Percentiles rank a stretch among this genome's conserved stretches.
Evolutionary conservation across 306 rosid genomes (phyloP).

Genomic region (Herpetospermum pedunculosum): DNA sequence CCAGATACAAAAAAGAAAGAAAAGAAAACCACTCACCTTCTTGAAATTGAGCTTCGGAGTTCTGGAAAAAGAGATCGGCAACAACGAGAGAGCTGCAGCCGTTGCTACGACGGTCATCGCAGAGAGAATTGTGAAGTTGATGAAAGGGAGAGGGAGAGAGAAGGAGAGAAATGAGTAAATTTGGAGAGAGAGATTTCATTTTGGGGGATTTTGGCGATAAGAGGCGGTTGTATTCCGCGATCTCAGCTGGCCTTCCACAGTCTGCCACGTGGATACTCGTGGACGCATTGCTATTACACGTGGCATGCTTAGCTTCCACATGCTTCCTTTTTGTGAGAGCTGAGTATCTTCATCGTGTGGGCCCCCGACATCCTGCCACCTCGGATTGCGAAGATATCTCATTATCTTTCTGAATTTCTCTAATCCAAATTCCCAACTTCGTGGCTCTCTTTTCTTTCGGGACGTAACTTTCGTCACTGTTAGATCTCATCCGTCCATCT

Average conservation of each 20-base stretch:
- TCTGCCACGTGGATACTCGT: conserved; percentile 49
- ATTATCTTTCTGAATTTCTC: conserved; percentile 11
- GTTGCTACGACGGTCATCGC: conserved; percentile 72
- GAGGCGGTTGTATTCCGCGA: conserved; percentile 59
- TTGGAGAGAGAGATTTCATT: conserved; percentile 11
- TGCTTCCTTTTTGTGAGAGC: conserved; percentile 14
- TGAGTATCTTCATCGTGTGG: conserved; percentile 15
- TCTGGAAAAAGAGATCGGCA: conserved; percentile 39
- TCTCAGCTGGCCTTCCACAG: conserved; percentile 45
- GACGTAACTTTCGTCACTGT: too few species aligned
- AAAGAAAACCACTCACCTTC: conserved; percentile 23
- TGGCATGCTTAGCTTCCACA: conserved; percentile 53
- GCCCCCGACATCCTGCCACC: conserved; percentile 43
- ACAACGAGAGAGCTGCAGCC: conserved; percentile 59
- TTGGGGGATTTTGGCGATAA: conserved; percentile 40
- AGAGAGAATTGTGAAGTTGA: conserved; percentile 21
- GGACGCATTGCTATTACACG: conserved; percentile 11
- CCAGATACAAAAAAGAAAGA: background rate
- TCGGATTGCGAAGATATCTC: conserved; percentile 36
- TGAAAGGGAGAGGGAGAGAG: conserved; percentile 1
- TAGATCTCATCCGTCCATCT: too few species aligned
- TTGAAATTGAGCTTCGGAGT: conserved; percentile 44
- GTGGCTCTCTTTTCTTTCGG: background rate
- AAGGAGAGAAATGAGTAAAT: background rate
- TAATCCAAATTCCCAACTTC: background rate